phyloP scores from a whole-genome alignment of 345 rosid genomes.

The Abelmoschus esculentus region DNA sequence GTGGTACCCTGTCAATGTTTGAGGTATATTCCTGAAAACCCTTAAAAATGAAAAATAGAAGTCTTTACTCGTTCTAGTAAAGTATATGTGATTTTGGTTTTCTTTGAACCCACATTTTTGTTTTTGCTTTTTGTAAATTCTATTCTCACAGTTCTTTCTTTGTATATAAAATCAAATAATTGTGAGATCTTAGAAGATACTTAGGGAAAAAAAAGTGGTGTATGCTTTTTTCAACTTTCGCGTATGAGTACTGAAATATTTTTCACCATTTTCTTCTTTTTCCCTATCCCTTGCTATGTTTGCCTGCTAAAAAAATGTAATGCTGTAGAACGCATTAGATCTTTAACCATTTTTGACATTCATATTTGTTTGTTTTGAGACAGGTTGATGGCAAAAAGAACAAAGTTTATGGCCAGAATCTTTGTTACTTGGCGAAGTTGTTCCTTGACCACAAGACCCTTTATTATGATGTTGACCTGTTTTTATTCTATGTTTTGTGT shows the following conservation, averaged over 20 bases:
- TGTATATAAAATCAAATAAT: neutral
- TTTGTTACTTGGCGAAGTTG: slow-evolving; percentile 91
- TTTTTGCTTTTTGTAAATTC: neutral
- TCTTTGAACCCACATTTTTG: neutral
- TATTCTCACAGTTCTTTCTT: neutral
- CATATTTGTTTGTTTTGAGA: slow-evolving; percentile 1
- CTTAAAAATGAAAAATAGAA: neutral
- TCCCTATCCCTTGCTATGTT: neutral
- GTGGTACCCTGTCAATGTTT: slow-evolving; percentile 97
- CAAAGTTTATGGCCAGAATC: slow-evolving; percentile 98
- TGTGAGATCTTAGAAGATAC: neutral
- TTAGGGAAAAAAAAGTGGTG: neutral
- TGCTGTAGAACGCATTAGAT: neutral
- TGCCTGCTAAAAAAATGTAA: neutral
- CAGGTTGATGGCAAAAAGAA: slow-evolving; percentile 95
- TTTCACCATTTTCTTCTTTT: neutral
- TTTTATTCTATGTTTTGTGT: slow-evolving; percentile 86
- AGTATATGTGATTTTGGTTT: neutral
- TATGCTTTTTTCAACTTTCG: neutral
- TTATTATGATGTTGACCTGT: slow-evolving; percentile 93
- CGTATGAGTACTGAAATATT: neutral
- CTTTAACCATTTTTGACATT: neutral
- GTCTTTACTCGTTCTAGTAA: neutral
- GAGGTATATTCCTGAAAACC: slow-evolving; percentile 45
- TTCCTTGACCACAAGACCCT: slow-evolving; percentile 99